A percentile compares a stretch with the other conserved stretches of the same genome.
Evolutionary conservation across 148 eudicot genomes (phyloP).

Genomic region (Chenopodium quinoa): DNA sequence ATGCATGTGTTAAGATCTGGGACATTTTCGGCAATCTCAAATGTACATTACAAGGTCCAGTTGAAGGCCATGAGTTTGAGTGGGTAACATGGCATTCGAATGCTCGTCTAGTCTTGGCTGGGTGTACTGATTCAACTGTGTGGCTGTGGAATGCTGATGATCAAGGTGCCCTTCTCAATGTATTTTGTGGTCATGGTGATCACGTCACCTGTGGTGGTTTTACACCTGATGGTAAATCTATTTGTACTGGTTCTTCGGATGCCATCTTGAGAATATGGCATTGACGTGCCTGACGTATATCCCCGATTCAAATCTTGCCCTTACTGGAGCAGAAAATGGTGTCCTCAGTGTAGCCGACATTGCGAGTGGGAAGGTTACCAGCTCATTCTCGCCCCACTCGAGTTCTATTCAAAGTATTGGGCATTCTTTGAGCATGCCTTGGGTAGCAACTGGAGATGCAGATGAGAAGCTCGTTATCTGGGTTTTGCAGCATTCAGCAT

Average conservation of each 20-base stretch:
- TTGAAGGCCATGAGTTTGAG: background rate
- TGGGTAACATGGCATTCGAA: slow-evolving; percentile 8
- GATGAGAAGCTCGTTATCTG: background rate
- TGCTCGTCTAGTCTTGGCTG: background rate
- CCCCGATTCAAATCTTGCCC: background rate
- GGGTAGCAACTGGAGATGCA: background rate
- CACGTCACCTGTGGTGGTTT: slow-evolving; percentile 6
- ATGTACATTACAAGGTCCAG: background rate
- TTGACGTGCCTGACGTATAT: background rate
- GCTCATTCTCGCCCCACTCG: background rate
- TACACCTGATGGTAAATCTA: slow-evolving; percentile 9
- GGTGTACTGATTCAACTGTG: background rate
- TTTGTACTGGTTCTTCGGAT: slow-evolving; percentile 1
- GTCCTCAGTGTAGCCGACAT: background rate
- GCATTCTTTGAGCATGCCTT: background rate
- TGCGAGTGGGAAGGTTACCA: background rate
- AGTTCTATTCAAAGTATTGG: background rate
- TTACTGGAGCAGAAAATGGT: background rate
- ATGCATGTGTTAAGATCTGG: slow-evolving; percentile 3
- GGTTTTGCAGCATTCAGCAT: background rate
- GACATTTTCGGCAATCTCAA: background rate
- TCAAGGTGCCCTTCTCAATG: background rate
- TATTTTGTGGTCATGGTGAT: background rate
- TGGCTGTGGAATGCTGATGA: slow-evolving; percentile 6
- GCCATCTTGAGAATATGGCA: background rate